Evolutionary conservation across 2,329 filamentous ascomycete genomes (phyloP), one percentile per base, ranked within the genome.

Genomic region (Diaporthe aspalathi): DNA sequence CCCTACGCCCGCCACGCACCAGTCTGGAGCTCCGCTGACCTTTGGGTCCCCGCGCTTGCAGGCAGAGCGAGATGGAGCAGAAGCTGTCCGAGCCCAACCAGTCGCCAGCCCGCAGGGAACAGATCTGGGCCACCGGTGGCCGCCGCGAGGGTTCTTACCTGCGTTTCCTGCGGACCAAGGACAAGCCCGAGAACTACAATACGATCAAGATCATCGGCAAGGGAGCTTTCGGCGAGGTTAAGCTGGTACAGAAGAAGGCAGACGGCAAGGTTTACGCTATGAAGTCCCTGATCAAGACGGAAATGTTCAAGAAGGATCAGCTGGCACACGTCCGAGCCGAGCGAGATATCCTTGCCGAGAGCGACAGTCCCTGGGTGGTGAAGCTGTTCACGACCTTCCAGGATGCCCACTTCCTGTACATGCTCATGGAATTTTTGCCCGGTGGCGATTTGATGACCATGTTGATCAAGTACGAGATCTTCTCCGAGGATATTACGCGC

Each of bases 251-350:
- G 84, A 94, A 97, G 84, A 97, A 95, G 87, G 91, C 93, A 67
- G 96, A 98, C 78, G 94, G 94, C 83, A 97, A 97, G 83, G 95
- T 99, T 74, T 99, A 98, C 78, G 96, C 96, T 73, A 92, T 99
- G 87, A 99, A 99, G 86, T 98, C 95, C 56, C 87, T 99, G 76
- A 94, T 99, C 83, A 99, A 99, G 87, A 94, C 94, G 62, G 96
- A 99, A 83, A 99, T 99, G 96, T 98, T 98, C 86, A 98, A 97
- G 85, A 98, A 97, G 83, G 96, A 99, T 80, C 96, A 99, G 82
- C 86, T 99, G 73, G 96, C 96, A 22, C 96, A 99, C 84, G 96
- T 99, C 73, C 94, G 97, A 74, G 95, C 96, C 67, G 96, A 99
- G 84, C 91, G 96, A 87, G 96, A 99, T 81, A 98, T 99, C 76